These are phyloP conservation scores for Entelexis paramagnoliae DNA, from an alignment of 1,139 yeast species.

Conservation along the genomic window DNA sequence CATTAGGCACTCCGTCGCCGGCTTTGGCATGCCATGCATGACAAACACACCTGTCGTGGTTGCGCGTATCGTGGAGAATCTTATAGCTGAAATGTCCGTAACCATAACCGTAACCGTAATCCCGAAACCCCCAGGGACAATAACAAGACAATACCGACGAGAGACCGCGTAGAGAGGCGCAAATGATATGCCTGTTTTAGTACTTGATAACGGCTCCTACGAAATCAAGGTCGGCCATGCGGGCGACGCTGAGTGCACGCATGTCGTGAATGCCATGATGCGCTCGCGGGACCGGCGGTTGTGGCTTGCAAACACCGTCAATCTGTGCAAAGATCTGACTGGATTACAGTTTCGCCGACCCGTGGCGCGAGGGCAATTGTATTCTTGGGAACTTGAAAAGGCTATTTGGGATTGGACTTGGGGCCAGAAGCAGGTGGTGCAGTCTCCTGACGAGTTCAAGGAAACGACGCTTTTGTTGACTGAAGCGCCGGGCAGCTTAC, in stretches of 20 bases:
- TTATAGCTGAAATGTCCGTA: no score
- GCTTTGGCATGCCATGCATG: not conserved
- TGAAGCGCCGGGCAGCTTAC: slow-evolving; percentile 75
- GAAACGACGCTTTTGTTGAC: slow-evolving; percentile 49
- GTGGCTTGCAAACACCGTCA: slow-evolving; percentile 62
- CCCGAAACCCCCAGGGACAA: not conserved
- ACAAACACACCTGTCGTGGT: not conserved
- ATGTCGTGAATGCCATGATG: slow-evolving; percentile 59
- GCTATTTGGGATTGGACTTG: slow-evolving; percentile 86
- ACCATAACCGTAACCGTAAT: not conserved
- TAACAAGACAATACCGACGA: not conserved
- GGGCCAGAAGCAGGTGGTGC: slow-evolving; percentile 24
- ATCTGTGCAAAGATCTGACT: slow-evolving; percentile 58
- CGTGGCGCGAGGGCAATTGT: slow-evolving; percentile 70
- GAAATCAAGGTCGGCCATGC: slow-evolving; percentile 65
- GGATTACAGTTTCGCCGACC: slow-evolving; percentile 73
- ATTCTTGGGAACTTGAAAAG: slow-evolving; percentile 86
- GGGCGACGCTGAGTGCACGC: slow-evolving; percentile 28
- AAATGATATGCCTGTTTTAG: slow-evolving; percentile 26
- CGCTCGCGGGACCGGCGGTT: slow-evolving; percentile 67
- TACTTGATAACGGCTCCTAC: slow-evolving; percentile 84
- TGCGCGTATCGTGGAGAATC: not conserved
- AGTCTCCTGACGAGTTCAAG: slow-evolving; percentile 13
- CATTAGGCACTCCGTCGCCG: no score
- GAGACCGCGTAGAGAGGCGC: not conserved